These are phyloP conservation scores for Peterozyma xylosa DNA, from an alignment of 805 yeast genomes.

Conservation along the genomic window DNA sequence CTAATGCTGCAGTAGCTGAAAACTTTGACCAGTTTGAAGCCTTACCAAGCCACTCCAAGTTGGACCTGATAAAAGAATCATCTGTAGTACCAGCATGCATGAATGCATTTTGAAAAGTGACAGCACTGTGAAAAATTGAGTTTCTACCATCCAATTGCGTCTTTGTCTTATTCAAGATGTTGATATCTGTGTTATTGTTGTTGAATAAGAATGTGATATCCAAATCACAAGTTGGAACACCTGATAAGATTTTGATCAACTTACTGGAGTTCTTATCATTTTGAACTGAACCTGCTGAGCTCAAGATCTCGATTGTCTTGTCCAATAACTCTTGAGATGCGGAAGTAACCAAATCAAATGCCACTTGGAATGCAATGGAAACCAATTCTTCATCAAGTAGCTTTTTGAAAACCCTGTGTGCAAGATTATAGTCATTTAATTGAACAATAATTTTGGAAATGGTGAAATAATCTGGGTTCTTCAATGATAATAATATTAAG, in stretches of 20 bases:
- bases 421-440: slow-evolving; percentile 68
- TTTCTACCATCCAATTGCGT: slow-evolving; percentile 80
- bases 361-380: slow-evolving; percentile 81
- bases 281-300: slow-evolving; percentile 17
- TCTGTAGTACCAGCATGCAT: slow-evolving; percentile 96
- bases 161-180: slow-evolving; percentile 76
- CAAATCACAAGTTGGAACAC: slow-evolving; percentile 90
- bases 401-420: slow-evolving; percentile 59
- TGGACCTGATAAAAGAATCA: slow-evolving; percentile 83
- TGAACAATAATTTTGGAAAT: slow-evolving; percentile 83
- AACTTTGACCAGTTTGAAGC: slow-evolving; percentile 99
- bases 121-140: slow-evolving; percentile 93
- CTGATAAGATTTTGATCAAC: slow-evolving; percentile 68
- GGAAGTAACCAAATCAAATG: slow-evolving; percentile 86
- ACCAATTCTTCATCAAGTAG: slow-evolving; percentile 42
- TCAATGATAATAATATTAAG: slow-evolving; percentile 45
- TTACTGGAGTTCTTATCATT: slow-evolving; percentile 26
- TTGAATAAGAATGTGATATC: slow-evolving; percentile 82
- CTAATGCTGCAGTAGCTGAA: slow-evolving; percentile 95
- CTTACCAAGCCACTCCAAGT: slow-evolving; percentile 92
- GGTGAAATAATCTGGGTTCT: slow-evolving; percentile 72
- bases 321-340: slow-evolving; percentile 86
- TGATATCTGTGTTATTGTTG: slow-evolving; percentile 81
- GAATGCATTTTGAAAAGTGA: slow-evolving; percentile 89
- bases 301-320: slow-evolving; percentile 35